A percentile compares a stretch with the other conserved stretches of the same genome.
Evolutionary conservation across 345 rosid species (phyloP).

Genomic region (Linum trigynum): DNA sequence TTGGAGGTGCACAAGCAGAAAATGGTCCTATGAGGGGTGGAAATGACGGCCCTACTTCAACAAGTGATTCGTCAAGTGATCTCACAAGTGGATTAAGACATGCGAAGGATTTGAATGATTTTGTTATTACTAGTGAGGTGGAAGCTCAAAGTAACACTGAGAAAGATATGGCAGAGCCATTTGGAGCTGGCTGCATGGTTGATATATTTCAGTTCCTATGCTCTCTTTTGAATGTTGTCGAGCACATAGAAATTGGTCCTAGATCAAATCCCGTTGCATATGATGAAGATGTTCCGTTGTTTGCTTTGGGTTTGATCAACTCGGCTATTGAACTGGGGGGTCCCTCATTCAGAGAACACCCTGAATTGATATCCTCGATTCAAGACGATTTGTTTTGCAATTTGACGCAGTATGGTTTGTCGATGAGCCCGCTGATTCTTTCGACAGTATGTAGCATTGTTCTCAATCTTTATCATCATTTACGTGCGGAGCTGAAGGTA

Average conservation of each 20-base stretch:
- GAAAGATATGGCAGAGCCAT: constrained; percentile 46
- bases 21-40: constrained; percentile 25
- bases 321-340: constrained; percentile 62
- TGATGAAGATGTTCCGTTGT: constrained; percentile 78
- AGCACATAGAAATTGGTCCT: constrained; percentile 37
- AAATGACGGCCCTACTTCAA: constrained; percentile 26
- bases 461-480: constrained; percentile 51
- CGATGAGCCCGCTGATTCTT: constrained; percentile 70
- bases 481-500: constrained; percentile 52
- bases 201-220: constrained; percentile 64
- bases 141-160: constrained; percentile 18
- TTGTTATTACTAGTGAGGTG: constrained; percentile 21
- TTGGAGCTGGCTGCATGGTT: constrained; percentile 68
- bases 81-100: too few relatives aligned
- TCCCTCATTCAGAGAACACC: constrained; percentile 20
- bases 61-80: neutral
- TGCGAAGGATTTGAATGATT: constrained; percentile 9
- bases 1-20: constrained; percentile 31
- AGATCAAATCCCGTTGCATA: constrained; percentile 54
- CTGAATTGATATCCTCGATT: constrained; percentile 43
- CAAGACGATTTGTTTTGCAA: constrained; percentile 60
- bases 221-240: constrained; percentile 52
- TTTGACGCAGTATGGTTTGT: constrained; percentile 70
- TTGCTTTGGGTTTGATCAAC: constrained; percentile 66
- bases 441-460: constrained; percentile 64